Evolutionary conservation across 805 yeast species (phyloP).

Genomic region (Candida maltosa): DNA sequence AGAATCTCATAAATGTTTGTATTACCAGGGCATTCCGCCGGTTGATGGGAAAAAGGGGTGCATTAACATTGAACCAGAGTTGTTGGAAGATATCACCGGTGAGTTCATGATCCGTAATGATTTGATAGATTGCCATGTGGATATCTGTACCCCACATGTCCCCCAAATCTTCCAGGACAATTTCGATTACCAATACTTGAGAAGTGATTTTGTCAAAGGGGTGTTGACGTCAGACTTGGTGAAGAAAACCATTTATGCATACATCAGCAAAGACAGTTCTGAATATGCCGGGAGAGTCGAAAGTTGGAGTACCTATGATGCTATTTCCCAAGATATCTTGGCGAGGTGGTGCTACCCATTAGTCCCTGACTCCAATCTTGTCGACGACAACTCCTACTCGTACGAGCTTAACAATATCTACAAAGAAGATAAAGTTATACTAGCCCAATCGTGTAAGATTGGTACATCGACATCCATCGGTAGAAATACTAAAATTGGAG

Average conservation of each 20-base stretch:
- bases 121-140: conserved; percentile 93
- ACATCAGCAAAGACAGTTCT: conserved; percentile 67
- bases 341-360: conserved; percentile 93
- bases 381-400: conserved; percentile 67
- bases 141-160: conserved; percentile 90
- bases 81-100: conserved; percentile 65
- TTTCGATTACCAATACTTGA: conserved; percentile 85
- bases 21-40: conserved; percentile 76
- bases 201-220: conserved; percentile 88
- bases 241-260: conserved; percentile 87
- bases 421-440: conserved; percentile 81
- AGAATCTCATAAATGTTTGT: conserved; percentile 70
- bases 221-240: conserved; percentile 86
- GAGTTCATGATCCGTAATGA: conserved; percentile 86
- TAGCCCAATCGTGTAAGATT: conserved; percentile 90
- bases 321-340: conserved; percentile 83
- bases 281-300: conserved; percentile 92
- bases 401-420: conserved; percentile 85
- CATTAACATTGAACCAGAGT: conserved; percentile 76
- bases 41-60: conserved; percentile 30
- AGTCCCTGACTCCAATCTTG: conserved; percentile 79
- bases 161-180: conserved; percentile 96
- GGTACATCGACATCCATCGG: conserved; percentile 84
- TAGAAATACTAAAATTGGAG: conserved; percentile 70
- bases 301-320: conserved; percentile 89